phyloP scores from a whole-genome alignment of 495 filamentous ascomycete species.

The Aspergillus indologenus region DNA sequence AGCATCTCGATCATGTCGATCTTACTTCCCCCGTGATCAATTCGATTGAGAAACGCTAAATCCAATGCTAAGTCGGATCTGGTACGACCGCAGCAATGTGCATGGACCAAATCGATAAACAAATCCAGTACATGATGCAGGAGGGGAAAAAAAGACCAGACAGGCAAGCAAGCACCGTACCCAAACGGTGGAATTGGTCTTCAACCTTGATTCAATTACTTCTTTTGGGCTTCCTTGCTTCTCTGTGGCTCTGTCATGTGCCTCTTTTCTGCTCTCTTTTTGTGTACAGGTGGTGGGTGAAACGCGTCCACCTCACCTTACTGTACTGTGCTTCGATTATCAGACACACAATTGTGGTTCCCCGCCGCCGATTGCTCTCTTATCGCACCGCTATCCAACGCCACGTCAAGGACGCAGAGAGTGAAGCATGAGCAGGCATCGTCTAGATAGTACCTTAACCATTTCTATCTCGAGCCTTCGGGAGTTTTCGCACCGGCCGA shows the following conservation, averaged over 20 bases:
- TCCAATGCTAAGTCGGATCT: neutral
- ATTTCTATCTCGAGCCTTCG: neutral
- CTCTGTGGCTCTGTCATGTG: neutral
- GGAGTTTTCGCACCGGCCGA: neutral
- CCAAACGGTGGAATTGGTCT: neutral
- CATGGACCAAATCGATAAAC: neutral
- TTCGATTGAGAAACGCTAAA: neutral
- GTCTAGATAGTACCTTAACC: neutral
- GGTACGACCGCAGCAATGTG: neutral
- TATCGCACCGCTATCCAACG: neutral
- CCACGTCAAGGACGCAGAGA: neutral
- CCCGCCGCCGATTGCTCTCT: neutral
- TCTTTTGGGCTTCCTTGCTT: neutral
- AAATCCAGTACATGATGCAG: neutral
- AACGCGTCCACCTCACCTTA: neutral
- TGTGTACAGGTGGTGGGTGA: neutral
- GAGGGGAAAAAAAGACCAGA: neutral
- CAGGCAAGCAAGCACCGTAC: neutral
- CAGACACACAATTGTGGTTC: neutral
- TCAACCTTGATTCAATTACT: neutral
- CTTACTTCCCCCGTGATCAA: neutral
- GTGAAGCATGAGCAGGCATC: neutral
- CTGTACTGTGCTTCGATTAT: neutral
- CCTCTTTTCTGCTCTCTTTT: neutral
- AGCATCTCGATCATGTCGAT: neutral